Base-by-base conservation (phyloP, 495 filamentous ascomycete species). In the Pyrenopolyporus hunteri region DNA sequence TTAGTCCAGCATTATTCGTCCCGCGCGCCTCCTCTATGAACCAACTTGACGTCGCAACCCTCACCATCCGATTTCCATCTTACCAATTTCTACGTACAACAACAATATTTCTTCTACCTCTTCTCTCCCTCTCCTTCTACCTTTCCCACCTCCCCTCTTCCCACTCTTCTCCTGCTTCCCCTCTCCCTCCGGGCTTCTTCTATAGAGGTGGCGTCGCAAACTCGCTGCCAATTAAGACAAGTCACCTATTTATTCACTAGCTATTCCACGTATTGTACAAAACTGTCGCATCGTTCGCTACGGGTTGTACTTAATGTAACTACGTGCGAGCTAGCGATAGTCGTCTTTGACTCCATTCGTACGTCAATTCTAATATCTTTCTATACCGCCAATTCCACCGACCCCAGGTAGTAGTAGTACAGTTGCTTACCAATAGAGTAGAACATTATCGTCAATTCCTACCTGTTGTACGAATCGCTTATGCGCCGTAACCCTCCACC, bases 371-470 rank as follows among this genome's bases (percentile, higher is more conserved):
- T 9, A 42, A 47, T 37, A n/a, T 13, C 46, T 45, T 59, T 50
- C 37, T 59, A 13, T 59, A 55, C 39, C 44, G 36, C 31, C 36
- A n/a, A 59, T 32, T n/a, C 28, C 49, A 64, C 39, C 42, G 42
- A 57, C 10, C 40, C 1, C 3, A 14, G 45, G 40, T 29, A n/a
- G n/a, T 52, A 61, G 39, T 49, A 43, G 47, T 47, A 11, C 52
- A 17, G 20, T 39, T 32, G 57, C 63, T 66, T 66, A 66, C 63
- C 57, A 61, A 37, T 29, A 40, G 57, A 42, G 59, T 55, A 64
- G 63, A 66, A 39, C 40, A 49, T 52, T 19, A 29, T 61, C 33
- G 22, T 28, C 51, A 40, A 47, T 57, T 28, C 23, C 33, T 26
- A 29, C 11, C 20, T 26, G 13, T 13, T 42, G 47, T 35, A 28